Evolutionary conservation across 768 basidiomycete species (phyloP).

Genomic region (Rhodotorula toruloides): DNA sequence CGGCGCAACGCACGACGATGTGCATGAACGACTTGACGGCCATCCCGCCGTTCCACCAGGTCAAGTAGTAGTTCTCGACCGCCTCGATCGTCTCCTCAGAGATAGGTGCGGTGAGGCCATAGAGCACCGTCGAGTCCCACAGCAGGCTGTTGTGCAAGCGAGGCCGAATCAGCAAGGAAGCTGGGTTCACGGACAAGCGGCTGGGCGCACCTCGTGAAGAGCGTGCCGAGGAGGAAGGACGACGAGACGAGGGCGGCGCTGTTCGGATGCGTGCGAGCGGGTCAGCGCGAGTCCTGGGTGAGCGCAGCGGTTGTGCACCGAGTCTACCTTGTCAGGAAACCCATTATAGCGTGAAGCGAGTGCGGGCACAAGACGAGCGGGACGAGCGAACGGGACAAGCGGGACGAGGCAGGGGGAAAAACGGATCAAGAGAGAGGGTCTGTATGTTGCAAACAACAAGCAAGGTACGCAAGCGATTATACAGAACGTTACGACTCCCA

Average conservation of each 20-base stretch:
- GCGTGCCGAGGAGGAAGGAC: slow-evolving; percentile 32
- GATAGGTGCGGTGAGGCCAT: slow-evolving; percentile 11
- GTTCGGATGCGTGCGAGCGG: neutral
- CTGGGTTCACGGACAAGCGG: neutral
- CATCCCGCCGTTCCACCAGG: slow-evolving; percentile 36
- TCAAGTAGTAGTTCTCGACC: slow-evolving; percentile 37
- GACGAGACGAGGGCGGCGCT: slow-evolving; percentile 28
- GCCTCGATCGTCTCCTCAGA: slow-evolving; percentile 10
- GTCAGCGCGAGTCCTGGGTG: neutral
- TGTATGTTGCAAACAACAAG: too few species aligned
- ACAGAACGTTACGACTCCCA: too few species aligned
- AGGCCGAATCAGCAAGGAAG: neutral
- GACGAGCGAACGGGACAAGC: neutral
- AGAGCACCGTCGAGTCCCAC: slow-evolving; percentile 34
- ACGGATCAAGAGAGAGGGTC: too few species aligned
- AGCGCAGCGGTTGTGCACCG: neutral
- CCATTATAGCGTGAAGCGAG: neutral
- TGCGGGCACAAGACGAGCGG: neutral
- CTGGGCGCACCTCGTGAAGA: slow-evolving; percentile 30
- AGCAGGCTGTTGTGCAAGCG: slow-evolving; percentile 1
- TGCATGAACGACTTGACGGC: slow-evolving; percentile 38
- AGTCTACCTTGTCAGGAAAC: slow-evolving; percentile 8
- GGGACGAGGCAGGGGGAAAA: neutral
- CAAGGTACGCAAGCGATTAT: too few species aligned
- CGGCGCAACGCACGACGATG: slow-evolving; percentile 11